Percentiles rank a stretch among this genome's conserved stretches.
Evolutionary conservation across 2,329 filamentous ascomycete species (phyloP).

Genomic region (Kalaharituber pfeilii): DNA sequence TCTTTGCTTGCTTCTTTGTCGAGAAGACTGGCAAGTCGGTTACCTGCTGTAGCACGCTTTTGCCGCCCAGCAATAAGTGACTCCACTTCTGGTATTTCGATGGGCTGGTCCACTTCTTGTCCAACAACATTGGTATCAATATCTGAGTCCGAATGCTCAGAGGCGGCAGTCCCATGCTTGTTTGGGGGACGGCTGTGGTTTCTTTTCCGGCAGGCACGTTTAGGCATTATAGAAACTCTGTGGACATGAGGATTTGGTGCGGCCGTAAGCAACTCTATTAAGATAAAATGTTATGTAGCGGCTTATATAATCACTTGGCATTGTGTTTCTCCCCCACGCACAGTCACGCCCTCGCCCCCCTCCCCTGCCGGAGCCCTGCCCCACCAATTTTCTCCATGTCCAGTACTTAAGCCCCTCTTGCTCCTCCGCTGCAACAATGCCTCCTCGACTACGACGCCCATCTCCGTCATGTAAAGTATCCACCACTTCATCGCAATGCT

Average conservation of each 20-base stretch:
- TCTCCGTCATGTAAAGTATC: neutral
- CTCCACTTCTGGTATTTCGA: conserved; percentile 31
- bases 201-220: neutral
- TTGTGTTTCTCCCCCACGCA: no score
- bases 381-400: no score
- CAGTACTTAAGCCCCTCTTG: neutral
- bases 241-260: neutral
- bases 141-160: neutral
- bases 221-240: neutral
- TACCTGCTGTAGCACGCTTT: conserved; percentile 66
- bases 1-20: conserved; percentile 46
- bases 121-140: neutral
- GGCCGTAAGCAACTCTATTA: no score
- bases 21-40: conserved; percentile 62
- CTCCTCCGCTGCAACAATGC: neutral
- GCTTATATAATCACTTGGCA: no score
- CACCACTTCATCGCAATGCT: neutral
- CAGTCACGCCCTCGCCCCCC: no score
- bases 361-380: no score
- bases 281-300: no score
- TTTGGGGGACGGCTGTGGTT: neutral
- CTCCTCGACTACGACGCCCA: neutral
- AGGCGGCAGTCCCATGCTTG: neutral
- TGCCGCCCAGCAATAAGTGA: conserved; percentile 57
- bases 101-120: neutral